phyloP scores from a whole-genome alignment of 1,139 yeast genomes.

The Pichia cactophila region DNA sequence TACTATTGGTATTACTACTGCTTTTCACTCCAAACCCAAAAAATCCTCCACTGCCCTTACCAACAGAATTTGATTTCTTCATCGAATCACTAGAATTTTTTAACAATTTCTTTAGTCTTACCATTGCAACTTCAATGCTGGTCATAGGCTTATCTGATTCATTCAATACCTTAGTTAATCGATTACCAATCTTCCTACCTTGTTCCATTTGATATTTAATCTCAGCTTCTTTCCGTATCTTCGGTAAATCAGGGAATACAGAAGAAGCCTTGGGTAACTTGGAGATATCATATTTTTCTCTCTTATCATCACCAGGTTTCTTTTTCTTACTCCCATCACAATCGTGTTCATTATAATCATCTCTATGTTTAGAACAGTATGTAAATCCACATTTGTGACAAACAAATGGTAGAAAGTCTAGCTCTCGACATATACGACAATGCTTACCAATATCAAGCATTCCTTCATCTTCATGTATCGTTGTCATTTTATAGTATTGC shows the following conservation, averaged over 20 bases:
- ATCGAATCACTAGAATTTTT: conserved; percentile 1
- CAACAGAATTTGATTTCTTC: conserved; percentile 14
- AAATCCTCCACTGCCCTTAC: background rate
- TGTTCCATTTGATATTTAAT: conserved; percentile 9
- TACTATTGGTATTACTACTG: background rate
- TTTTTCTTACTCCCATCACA: conserved; percentile 16
- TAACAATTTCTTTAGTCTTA: conserved; percentile 12
- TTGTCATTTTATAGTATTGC: conserved; percentile 6
- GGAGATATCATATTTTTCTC: conserved; percentile 5
- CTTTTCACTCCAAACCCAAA: background rate
- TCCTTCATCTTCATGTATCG: conserved; percentile 16
- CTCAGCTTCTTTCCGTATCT: conserved; percentile 33
- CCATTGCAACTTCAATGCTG: conserved; percentile 15
- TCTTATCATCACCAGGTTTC: conserved; percentile 3
- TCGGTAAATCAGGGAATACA: conserved; percentile 52
- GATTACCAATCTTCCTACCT: conserved; percentile 10
- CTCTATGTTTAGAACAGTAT: conserved; percentile 54
- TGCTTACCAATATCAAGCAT: conserved; percentile 64
- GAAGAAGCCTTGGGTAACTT: conserved; percentile 29
- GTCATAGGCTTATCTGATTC: conserved; percentile 11
- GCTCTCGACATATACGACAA: conserved; percentile 52
- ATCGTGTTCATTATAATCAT: conserved; percentile 19
- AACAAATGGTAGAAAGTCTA: conserved; percentile 64
- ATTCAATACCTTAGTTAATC: conserved; percentile 9
- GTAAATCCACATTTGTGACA: conserved; percentile 51